phyloP scores from a whole-genome alignment of 768 basidiomycete genomes.

The Suillus paluster region DNA sequence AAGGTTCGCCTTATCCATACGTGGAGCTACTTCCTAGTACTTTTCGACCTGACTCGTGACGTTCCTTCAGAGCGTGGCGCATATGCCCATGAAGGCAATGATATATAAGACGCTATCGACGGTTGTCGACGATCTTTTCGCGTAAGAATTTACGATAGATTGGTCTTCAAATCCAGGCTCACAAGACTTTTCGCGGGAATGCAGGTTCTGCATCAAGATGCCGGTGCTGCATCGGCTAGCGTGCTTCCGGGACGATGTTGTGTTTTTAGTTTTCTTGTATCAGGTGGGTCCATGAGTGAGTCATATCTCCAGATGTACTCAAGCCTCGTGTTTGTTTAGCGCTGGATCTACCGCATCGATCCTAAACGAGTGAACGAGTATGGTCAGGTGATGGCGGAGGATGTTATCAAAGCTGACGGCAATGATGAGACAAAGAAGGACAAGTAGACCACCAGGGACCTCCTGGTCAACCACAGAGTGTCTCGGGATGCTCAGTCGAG shows the following conservation, averaged over 20 bases:
- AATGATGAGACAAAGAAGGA: conserved; percentile 60
- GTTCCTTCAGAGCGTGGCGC: conserved; percentile 78
- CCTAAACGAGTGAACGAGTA: conserved; percentile 96
- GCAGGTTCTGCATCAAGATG: conserved; percentile 95
- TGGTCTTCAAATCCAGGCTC: conserved; percentile 14
- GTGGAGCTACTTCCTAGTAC: too few species aligned
- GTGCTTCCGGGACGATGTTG: conserved; percentile 89
- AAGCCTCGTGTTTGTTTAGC: conserved; percentile 48
- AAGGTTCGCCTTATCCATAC: conserved; percentile 57
- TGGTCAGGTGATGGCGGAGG: conserved; percentile 76
- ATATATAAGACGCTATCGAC: conserved; percentile 92
- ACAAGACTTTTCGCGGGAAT: conserved; percentile 18
- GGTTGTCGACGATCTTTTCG: conserved; percentile 91
- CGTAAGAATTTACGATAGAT: conserved; percentile 51
- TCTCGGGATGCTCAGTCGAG: neutral
- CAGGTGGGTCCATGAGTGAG: conserved; percentile 58
- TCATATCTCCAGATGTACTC: conserved; percentile 17
- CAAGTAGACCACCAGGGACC: conserved; percentile 36
- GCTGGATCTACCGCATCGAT: conserved; percentile 98
- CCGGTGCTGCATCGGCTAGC: conserved; percentile 91
- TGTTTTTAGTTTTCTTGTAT: conserved; percentile 91
- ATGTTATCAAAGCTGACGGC: conserved; percentile 45
- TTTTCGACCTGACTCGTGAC: conserved; percentile 10
- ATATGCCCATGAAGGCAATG: conserved; percentile 99
- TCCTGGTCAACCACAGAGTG: too few species aligned